Conservation (phyloP, 805 yeast species). For the Candida maltosa region DNA sequence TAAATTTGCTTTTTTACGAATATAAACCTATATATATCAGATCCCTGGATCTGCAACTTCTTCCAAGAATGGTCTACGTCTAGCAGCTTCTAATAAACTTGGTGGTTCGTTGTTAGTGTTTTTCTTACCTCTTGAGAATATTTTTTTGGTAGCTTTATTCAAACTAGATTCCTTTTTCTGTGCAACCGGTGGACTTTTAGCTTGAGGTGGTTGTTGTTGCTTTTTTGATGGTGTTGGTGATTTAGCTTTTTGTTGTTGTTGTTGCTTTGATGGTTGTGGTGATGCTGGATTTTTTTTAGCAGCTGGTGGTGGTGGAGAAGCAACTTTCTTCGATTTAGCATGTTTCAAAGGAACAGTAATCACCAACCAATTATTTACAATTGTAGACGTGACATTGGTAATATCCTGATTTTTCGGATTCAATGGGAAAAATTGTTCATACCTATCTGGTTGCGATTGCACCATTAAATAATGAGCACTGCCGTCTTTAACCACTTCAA, state of each 20-base stretch:
- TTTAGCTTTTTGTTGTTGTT: neutral
- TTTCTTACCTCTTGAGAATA: too few species aligned
- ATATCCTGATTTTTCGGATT: neutral
- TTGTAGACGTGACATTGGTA: neutral
- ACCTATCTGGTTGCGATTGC: conserved; percentile 1
- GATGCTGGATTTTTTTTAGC: too few species aligned
- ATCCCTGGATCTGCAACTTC: conserved; percentile 33
- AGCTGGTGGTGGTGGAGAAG: too few species aligned
- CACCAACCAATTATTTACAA: conserved; percentile 1
- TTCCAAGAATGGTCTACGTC: conserved; percentile 15
- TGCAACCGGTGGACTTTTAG: neutral
- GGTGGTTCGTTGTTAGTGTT: too few species aligned
- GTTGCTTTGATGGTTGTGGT: neutral
- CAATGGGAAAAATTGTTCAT: conserved; percentile 1
- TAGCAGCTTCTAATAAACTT: too few species aligned
- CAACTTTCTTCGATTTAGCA: too few species aligned
- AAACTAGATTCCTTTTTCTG: too few species aligned
- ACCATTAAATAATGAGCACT: neutral
- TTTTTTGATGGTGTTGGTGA: neutral
- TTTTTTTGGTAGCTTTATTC: too few species aligned
- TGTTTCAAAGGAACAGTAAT: neutral
- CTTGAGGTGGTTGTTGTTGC: neutral
- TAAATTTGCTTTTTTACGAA: too few species aligned
- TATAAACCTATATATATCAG: too few species aligned
- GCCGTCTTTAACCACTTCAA: conserved; percentile 1